Evolutionary conservation across 192 early-diverging fungal species (phyloP).

Genomic region (Linnemannia exigua): DNA sequence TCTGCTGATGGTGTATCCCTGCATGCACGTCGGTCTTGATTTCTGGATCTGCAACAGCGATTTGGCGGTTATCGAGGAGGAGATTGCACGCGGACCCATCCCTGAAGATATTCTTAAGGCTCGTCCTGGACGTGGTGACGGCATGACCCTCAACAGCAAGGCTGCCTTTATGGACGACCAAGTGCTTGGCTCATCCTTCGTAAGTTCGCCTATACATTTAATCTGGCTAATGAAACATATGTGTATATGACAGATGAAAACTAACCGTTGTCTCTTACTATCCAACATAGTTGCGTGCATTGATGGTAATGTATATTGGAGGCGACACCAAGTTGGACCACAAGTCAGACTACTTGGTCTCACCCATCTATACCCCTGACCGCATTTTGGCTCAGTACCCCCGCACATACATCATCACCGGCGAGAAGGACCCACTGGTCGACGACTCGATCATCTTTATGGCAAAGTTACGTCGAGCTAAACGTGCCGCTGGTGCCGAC

Average conservation of each 20-base stretch:
- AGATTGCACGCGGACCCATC: conserved; percentile 33
- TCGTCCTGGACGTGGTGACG: conserved; percentile 58
- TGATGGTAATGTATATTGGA: conserved; percentile 89
- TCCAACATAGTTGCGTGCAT: conserved; percentile 69
- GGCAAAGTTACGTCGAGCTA: conserved; percentile 87
- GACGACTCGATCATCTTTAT: conserved; percentile 97
- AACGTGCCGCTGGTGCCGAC: conserved; percentile 56
- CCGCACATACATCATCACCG: conserved; percentile 90
- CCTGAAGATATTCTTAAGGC: conserved; percentile 36
- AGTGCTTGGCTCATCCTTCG: conserved; percentile 83
- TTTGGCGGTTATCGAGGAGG: conserved; percentile 53
- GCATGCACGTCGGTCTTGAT: conserved; percentile 90
- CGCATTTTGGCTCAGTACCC: conserved; percentile 91
- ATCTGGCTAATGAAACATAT: no score
- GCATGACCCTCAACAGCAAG: conserved; percentile 81
- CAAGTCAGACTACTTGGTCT: conserved; percentile 85
- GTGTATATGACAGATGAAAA: not conserved
- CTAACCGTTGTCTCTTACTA: not conserved
- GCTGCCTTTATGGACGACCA: conserved; percentile 91
- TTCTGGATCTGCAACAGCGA: conserved; percentile 86
- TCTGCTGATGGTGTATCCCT: conserved; percentile 91
- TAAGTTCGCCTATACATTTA: conserved; percentile 33
- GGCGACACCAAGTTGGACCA: conserved; percentile 85
- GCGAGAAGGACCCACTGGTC: conserved; percentile 97
- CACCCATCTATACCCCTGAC: conserved; percentile 88